Evolutionary conservation across 2,329 filamentous ascomycete genomes (phyloP).

Genomic region (Aspergillus sp.): DNA sequence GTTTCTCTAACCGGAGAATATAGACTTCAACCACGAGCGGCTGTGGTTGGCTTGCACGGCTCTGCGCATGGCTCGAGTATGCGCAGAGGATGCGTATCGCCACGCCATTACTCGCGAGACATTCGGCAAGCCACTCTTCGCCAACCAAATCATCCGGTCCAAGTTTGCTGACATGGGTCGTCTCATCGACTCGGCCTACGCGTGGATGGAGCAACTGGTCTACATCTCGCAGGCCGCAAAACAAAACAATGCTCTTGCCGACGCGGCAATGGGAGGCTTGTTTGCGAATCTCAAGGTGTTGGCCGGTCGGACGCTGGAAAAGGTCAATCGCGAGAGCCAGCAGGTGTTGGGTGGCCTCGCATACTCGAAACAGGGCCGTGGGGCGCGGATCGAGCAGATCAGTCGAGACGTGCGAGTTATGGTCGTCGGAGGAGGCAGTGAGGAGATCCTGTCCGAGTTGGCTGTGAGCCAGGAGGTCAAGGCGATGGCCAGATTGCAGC

Average conservation of each 20-base stretch:
- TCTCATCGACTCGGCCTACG: slow-evolving; percentile 60
- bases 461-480: slow-evolving; percentile 54
- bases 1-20: no score
- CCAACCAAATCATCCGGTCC: slow-evolving; percentile 60
- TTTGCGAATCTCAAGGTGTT: slow-evolving; percentile 50
- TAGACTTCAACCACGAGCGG: slow-evolving; percentile 63
- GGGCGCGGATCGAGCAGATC: slow-evolving; percentile 58
- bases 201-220: slow-evolving; percentile 63
- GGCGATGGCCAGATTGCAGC: slow-evolving; percentile 24
- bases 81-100: slow-evolving; percentile 57
- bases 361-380: slow-evolving; percentile 54
- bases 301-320: slow-evolving; percentile 55
- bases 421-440: slow-evolving; percentile 60
- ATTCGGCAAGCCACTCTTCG: slow-evolving; percentile 61
- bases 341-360: slow-evolving; percentile 60
- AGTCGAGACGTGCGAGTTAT: slow-evolving; percentile 58
- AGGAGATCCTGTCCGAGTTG: slow-evolving; percentile 60
- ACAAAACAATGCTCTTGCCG: slow-evolving; percentile 12
- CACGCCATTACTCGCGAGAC: slow-evolving; percentile 60
- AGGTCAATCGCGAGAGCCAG: slow-evolving; percentile 57
- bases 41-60: slow-evolving; percentile 62
- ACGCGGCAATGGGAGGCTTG: slow-evolving; percentile 27
- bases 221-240: slow-evolving; percentile 45
- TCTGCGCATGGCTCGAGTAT: slow-evolving; percentile 62
- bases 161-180: slow-evolving; percentile 61